These are phyloP conservation scores for Arabidopsis suecica DNA, from an alignment of 345 rosid genomes.

Conservation along the genomic window DNA sequence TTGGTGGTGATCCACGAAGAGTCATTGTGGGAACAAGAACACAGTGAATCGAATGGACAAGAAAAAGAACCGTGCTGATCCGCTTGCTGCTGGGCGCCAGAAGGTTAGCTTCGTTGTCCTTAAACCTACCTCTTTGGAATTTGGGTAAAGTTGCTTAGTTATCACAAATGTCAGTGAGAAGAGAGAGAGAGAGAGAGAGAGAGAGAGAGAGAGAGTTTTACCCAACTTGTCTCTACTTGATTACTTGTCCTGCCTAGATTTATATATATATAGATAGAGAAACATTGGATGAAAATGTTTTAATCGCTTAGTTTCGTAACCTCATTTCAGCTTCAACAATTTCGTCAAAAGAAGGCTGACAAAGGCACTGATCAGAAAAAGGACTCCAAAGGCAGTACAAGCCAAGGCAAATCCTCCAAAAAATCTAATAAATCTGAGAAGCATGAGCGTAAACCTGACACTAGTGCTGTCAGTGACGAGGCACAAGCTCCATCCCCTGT, in stretches of 20 bases:
- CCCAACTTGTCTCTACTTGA: slow-evolving; percentile 7
- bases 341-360: slow-evolving; percentile 88
- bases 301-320: slow-evolving; percentile 23
- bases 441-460: slow-evolving; percentile 59
- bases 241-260: slow-evolving; percentile 27
- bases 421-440: slow-evolving; percentile 63
- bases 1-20: slow-evolving; percentile 44
- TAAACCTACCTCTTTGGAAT: neutral
- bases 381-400: slow-evolving; percentile 72
- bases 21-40: slow-evolving; percentile 40
- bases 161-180: slow-evolving; percentile 6
- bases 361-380: slow-evolving; percentile 60
- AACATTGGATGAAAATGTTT: neutral
- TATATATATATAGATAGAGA: neutral
- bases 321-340: slow-evolving; percentile 84
- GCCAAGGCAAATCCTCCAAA: slow-evolving; percentile 78
- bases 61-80: slow-evolving; percentile 85
- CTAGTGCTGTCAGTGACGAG: slow-evolving; percentile 39
- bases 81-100: slow-evolving; percentile 93
- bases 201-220: slow-evolving; percentile 1
- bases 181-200: slow-evolving; percentile 2
- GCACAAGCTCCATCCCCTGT: slow-evolving; percentile 36
- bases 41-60: slow-evolving; percentile 76
- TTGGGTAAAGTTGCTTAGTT: neutral
- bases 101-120: slow-evolving; percentile 54